Evolutionary conservation across 108 stramenopile genomes (phyloP).

Genomic region (Skeletonema grethae): DNA sequence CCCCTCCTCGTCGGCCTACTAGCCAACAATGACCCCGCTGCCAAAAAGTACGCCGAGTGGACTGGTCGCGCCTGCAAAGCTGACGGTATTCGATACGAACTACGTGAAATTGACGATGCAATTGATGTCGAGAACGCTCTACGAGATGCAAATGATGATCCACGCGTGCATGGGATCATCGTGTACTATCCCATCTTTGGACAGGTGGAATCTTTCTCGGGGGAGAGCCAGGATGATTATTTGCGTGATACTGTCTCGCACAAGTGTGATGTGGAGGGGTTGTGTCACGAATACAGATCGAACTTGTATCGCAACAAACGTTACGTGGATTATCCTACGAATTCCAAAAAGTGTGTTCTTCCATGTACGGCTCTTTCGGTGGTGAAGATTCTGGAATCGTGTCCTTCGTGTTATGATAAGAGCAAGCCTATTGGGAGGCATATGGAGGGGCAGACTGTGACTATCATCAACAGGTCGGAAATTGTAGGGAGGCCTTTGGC

Average conservation of each 20-base stretch:
- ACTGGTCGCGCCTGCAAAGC: constrained; percentile 88
- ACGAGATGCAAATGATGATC: constrained; percentile 91
- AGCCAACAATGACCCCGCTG: constrained; percentile 92
- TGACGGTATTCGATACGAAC: constrained; percentile 94
- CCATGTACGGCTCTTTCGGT: constrained; percentile 95
- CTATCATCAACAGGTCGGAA: constrained; percentile 94
- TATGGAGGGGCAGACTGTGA: constrained; percentile 86
- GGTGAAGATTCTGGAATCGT: constrained; percentile 91
- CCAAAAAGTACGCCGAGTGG: constrained; percentile 95
- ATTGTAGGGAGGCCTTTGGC: constrained; percentile 96
- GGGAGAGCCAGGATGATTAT: constrained; percentile 95
- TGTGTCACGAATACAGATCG: constrained; percentile 91
- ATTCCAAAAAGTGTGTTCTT: constrained; percentile 88
- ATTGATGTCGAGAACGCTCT: constrained; percentile 90
- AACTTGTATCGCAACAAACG: constrained; percentile 95
- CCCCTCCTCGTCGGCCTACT: constrained; percentile 94
- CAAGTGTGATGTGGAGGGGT: constrained; percentile 96
- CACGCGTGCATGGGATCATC: constrained; percentile 95
- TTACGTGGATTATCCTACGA: constrained; percentile 71
- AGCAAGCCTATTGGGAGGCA: constrained; percentile 66
- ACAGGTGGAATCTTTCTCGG: constrained; percentile 90
- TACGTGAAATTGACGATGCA: constrained; percentile 76
- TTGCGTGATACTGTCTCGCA: constrained; percentile 90
- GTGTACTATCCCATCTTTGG: constrained; percentile 99
- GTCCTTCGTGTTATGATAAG: constrained; percentile 71